These are phyloP conservation scores for Metschnikowia baotianmanensis DNA, from an alignment of 805 yeast species.

Conservation along the genomic window DNA sequence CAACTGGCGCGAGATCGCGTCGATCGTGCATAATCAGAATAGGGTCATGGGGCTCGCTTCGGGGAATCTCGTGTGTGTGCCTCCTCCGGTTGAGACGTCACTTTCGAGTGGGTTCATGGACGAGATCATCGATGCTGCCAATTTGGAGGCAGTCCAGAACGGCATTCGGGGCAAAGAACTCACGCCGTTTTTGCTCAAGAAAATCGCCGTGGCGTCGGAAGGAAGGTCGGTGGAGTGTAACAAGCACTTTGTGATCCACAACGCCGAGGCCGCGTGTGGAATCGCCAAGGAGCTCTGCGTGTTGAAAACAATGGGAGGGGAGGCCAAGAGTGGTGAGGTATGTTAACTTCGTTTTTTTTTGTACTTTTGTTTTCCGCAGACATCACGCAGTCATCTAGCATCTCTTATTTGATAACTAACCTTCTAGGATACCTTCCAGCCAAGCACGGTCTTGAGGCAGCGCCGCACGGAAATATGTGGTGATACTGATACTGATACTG, in stretches of 20 bases:
- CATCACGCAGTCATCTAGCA: too few relatives aligned
- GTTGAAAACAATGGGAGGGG: not conserved
- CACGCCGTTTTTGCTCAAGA: slow-evolving; percentile 73
- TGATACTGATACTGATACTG: too few relatives aligned
- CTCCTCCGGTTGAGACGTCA: slow-evolving; percentile 69
- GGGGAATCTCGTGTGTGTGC: slow-evolving; percentile 80
- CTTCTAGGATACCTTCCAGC: slow-evolving; percentile 7
- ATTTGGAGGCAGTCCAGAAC: slow-evolving; percentile 47
- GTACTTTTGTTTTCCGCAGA: too few relatives aligned
- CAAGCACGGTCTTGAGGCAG: slow-evolving; percentile 10
- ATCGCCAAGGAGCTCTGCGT: slow-evolving; percentile 54
- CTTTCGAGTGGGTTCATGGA: slow-evolving; percentile 52
- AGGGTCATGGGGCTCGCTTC: slow-evolving; percentile 49
- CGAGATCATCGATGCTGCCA: slow-evolving; percentile 57
- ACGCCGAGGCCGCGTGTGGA: slow-evolving; percentile 64
- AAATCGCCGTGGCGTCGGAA: slow-evolving; percentile 62
- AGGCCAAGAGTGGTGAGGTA: not conserved
- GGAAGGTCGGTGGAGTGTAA: slow-evolving; percentile 73
- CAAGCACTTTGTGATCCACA: slow-evolving; percentile 71
- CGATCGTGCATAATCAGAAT: slow-evolving; percentile 46
- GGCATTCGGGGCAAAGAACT: slow-evolving; percentile 69
- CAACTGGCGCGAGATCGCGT: slow-evolving; percentile 59
- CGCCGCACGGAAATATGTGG: not conserved
- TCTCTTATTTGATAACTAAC: too few relatives aligned
- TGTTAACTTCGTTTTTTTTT: not conserved